A percentile compares a stretch with the other conserved stretches of the same genome.
Evolutionary conservation across 78 protist species (phyloP).

Genomic region (Pelomyxa schiedti): DNA sequence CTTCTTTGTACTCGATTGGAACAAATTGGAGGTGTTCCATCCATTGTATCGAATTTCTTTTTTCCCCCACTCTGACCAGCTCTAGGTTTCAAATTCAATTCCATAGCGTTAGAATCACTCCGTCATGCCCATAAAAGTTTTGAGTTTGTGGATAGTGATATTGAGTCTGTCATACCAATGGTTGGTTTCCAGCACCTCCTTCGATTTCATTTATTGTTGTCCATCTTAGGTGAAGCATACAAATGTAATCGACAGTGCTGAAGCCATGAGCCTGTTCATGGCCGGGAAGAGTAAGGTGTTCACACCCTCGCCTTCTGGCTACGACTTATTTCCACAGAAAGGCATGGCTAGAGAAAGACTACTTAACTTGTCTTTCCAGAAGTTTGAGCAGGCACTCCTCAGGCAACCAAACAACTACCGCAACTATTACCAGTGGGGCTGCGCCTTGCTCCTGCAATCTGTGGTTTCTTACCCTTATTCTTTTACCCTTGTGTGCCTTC

Average conservation of each 20-base stretch:
- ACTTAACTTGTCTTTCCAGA: no score
- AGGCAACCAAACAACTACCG: no score
- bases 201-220: neutral
- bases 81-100: slow-evolving; percentile 29
- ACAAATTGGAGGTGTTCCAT: slow-evolving; percentile 16
- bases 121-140: slow-evolving; percentile 18
- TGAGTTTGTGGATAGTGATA: slow-evolving; percentile 51
- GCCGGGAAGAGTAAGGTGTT: slow-evolving; percentile 17
- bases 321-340: no score
- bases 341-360: no score
- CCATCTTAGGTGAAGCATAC: slow-evolving; percentile 32
- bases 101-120: slow-evolving; percentile 18
- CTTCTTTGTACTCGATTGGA: slow-evolving; percentile 25
- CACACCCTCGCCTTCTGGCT: no score
- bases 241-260: slow-evolving; percentile 46
- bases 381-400: no score
- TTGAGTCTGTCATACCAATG: slow-evolving; percentile 7
- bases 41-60: neutral
- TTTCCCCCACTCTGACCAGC: slow-evolving; percentile 17
- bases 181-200: neutral
- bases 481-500: no score
- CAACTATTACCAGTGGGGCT: no score
- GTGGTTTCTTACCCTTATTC: no score
- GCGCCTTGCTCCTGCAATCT: no score
- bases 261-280: slow-evolving; percentile 45